Conservation (phyloP, 148 eudicot genomes). For the Silene uniflora region DNA sequence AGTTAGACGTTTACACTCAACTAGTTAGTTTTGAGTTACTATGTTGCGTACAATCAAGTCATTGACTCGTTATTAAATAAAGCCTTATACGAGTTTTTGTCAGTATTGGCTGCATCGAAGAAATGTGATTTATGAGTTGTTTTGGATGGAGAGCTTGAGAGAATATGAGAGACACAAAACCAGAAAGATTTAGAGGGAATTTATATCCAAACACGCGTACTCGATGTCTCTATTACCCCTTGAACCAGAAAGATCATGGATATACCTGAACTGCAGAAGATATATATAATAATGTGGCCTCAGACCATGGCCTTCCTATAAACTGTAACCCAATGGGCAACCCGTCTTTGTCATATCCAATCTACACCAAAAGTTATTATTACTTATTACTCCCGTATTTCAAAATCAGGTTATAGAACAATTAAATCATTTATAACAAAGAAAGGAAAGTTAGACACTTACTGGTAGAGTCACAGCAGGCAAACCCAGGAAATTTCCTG, state of each 20-base stretch:
- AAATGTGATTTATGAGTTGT: neutral
- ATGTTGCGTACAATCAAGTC: neutral
- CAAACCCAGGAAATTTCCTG: constrained; percentile 94
- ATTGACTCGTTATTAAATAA: neutral
- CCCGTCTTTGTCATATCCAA: constrained; percentile 79
- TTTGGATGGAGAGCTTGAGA: neutral
- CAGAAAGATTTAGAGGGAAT: too few relatives aligned
- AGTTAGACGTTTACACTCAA: neutral
- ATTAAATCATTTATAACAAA: neutral
- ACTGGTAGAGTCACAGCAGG: constrained; percentile 96
- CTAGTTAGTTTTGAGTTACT: neutral
- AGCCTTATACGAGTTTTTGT: neutral
- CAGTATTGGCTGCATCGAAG: neutral
- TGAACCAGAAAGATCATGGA: neutral
- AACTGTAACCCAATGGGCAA: constrained; percentile 95
- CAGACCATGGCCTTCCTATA: constrained; percentile 91
- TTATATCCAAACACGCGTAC: too few relatives aligned
- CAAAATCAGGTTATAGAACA: neutral
- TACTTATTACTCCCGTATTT: neutral
- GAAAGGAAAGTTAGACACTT: constrained; percentile 15
- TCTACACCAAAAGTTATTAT: constrained; percentile 37
- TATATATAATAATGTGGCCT: constrained; percentile 61
- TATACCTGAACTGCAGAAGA: constrained; percentile 78
- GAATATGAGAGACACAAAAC: too few relatives aligned
- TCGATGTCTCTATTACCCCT: too few relatives aligned